Evolutionary conservation across 371 early-diverging fungal species (phyloP).

Genomic region (Chytridium lagenaria): DNA sequence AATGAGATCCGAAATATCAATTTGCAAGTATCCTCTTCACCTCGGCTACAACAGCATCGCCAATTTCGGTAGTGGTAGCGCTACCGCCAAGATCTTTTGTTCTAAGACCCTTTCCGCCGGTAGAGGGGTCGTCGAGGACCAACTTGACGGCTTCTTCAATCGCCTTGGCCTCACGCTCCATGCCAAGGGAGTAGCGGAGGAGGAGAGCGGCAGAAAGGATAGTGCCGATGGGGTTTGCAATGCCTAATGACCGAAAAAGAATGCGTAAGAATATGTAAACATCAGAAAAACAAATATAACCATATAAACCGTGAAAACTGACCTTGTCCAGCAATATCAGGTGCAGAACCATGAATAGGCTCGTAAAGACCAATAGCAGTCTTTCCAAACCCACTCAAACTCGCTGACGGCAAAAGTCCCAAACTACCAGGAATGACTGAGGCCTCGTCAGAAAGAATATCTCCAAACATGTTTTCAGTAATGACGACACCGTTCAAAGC

Average conservation of each 20-base stretch:
- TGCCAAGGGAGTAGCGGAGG: conserved; percentile 89
- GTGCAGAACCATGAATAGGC: conserved; percentile 98
- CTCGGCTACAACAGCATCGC: conserved; percentile 84
- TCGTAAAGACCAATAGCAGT: conserved; percentile 90
- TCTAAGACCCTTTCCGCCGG: conserved; percentile 74
- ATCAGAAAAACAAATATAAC: not conserved
- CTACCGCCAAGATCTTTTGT: conserved; percentile 91
- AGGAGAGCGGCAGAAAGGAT: conserved; percentile 94
- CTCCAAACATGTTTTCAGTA: conserved; percentile 99
- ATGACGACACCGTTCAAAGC: conserved; percentile 92
- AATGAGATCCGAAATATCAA: no score
- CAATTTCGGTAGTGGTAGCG: conserved; percentile 82
- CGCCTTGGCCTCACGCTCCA: conserved; percentile 85
- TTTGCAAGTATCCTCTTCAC: conserved; percentile 70
- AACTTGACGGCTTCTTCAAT: conserved; percentile 90
- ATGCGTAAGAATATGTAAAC: not conserved
- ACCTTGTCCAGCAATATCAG: conserved; percentile 95
- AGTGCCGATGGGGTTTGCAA: conserved; percentile 97
- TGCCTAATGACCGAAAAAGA: conserved; percentile 37
- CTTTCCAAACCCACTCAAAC: conserved; percentile 82
- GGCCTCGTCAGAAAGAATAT: conserved; percentile 94
- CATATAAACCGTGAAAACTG: not conserved
- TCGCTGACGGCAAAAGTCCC: conserved; percentile 92
- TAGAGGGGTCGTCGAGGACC: conserved; percentile 77
- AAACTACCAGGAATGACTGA: conserved; percentile 94